phyloP scores from a whole-genome alignment of 164 flowering plant species.

The Sedum album region DNA sequence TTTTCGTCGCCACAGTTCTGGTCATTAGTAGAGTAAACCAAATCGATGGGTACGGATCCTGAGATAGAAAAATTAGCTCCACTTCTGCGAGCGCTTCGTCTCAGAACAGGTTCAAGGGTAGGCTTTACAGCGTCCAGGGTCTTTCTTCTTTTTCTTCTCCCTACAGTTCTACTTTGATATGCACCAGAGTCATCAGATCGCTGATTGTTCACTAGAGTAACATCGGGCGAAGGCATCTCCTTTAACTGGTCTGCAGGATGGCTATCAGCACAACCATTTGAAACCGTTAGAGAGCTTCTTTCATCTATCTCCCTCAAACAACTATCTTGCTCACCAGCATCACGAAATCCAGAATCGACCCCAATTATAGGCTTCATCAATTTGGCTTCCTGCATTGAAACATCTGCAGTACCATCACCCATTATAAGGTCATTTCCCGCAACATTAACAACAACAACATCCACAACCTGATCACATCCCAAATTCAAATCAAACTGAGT shows the following conservation, averaged over 20 bases:
- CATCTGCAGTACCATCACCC: neutral
- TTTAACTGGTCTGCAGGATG: conserved; percentile 11
- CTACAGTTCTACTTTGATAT: conserved; percentile 14
- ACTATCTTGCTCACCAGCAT: neutral
- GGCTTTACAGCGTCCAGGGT: conserved; percentile 18
- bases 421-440: neutral
- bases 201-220: conserved; percentile 7
- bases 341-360: neutral
- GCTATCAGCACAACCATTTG: neutral
- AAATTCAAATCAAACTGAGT: conserved; percentile 54
- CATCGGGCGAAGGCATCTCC: conserved; percentile 6
- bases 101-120: conserved; percentile 32
- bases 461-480: conserved; percentile 25
- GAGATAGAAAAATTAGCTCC: conserved; percentile 15
- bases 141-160: conserved; percentile 33
- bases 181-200: conserved; percentile 16
- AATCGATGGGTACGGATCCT: conserved; percentile 7
- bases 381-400: conserved; percentile 9
- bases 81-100: conserved; percentile 72
- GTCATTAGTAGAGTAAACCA: neutral
- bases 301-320: neutral
- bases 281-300: neutral
- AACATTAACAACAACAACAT: conserved; percentile 12
- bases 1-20: neutral
- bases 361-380: neutral